phyloP scores from a whole-genome alignment of 305 asterid species.

The Plantago rigida region DNA sequence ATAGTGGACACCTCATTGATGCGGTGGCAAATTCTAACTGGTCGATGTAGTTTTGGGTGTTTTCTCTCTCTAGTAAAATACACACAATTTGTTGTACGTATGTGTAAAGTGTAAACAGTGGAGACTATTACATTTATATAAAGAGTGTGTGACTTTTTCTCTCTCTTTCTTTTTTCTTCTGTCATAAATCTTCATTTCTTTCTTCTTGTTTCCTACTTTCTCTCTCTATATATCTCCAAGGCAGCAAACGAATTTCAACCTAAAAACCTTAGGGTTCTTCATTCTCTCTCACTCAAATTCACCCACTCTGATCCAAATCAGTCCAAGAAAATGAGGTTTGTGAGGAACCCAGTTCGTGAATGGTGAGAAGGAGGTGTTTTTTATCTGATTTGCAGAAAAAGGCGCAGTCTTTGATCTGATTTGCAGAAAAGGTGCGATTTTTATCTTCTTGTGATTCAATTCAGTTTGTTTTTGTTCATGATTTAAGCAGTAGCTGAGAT shows the following conservation, averaged over 20 bases:
- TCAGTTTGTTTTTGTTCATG: not conserved
- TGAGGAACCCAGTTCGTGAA: no score
- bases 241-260: no score
- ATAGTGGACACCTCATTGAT: slow-evolving; percentile 24
- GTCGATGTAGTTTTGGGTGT: not conserved
- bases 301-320: not conserved
- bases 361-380: no score
- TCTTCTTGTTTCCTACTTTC: no score
- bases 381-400: no score
- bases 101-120: slow-evolving; percentile 24
- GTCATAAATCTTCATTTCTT: no score
- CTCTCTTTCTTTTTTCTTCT: slow-evolving; percentile 20
- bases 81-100: slow-evolving; percentile 18
- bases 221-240: no score
- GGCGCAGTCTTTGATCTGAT: no score
- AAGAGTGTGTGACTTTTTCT: slow-evolving; percentile 2
- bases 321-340: no score
- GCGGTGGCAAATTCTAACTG: slow-evolving; percentile 34
- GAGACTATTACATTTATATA: not conserved
- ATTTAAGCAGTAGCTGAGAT: not conserved
- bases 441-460: not conserved
- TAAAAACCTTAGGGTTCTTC: no score
- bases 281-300: no score
- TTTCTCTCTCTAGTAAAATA: slow-evolving; percentile 14
- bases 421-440: not conserved